Evolutionary conservation across 2,329 filamentous ascomycete genomes (phyloP).

Genomic region (Botrytis fabae): DNA sequence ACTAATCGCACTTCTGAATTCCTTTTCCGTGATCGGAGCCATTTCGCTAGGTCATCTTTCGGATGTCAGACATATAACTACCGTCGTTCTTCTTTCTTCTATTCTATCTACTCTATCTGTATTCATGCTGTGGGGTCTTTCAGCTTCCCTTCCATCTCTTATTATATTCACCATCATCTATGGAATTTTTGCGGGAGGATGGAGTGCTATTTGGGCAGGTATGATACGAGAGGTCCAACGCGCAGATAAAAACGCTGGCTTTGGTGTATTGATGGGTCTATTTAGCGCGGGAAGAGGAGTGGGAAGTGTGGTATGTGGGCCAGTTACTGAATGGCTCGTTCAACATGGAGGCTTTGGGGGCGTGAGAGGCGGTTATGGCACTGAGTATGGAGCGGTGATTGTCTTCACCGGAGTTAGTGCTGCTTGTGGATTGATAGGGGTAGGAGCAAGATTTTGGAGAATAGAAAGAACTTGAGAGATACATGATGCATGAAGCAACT

Average conservation of each 20-base stretch:
- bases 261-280: conserved; percentile 42
- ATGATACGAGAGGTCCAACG: conserved; percentile 34
- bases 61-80: conserved; percentile 47
- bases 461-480: not conserved
- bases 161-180: conserved; percentile 54
- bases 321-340: conserved; percentile 55
- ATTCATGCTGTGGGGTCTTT: conserved; percentile 57
- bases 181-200: conserved; percentile 59
- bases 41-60: conserved; percentile 43
- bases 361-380: conserved; percentile 47
- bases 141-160: conserved; percentile 46
- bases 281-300: conserved; percentile 63
- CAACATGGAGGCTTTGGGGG: conserved; percentile 47
- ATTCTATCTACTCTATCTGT: conserved; percentile 50
- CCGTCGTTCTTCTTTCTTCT: conserved; percentile 52
- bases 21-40: conserved; percentile 48
- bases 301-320: conserved; percentile 59
- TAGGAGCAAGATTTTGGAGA: conserved; percentile 20
- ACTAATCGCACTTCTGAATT: conserved; percentile 52
- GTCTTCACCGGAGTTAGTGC: conserved; percentile 57
- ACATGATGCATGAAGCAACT: not conserved
- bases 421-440: conserved; percentile 42
- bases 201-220: conserved; percentile 50
- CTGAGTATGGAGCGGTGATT: conserved; percentile 54
- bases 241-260: conserved; percentile 23